A percentile compares a stretch with the other conserved stretches of the same genome.
Evolutionary conservation across 1,139 yeast genomes (phyloP).

Genomic region (Hyphopichia fennica): DNA sequence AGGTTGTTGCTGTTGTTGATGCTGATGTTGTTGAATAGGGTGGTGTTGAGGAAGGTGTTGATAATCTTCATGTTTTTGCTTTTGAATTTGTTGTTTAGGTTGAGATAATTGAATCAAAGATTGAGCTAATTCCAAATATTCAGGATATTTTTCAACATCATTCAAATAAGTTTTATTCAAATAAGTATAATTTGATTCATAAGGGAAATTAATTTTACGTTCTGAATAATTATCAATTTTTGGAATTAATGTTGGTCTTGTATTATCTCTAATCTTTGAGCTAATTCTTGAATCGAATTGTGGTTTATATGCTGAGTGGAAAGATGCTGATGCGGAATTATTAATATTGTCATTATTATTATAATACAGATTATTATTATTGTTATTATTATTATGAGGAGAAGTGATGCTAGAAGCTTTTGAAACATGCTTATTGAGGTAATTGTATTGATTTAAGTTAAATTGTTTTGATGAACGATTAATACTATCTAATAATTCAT

Average conservation of each 20-base stretch:
- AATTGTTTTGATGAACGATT: slow-evolving; percentile 30
- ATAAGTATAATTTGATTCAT: slow-evolving; percentile 55
- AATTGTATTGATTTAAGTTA: slow-evolving; percentile 30
- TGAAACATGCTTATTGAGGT: slow-evolving; percentile 23
- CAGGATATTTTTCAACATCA: slow-evolving; percentile 49
- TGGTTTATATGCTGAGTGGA: slow-evolving; percentile 25
- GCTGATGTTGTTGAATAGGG: background rate
- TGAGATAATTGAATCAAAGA: slow-evolving; percentile 40
- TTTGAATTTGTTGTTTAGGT: slow-evolving; percentile 11
- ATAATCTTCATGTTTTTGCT: slow-evolving; percentile 3
- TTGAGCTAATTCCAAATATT: slow-evolving; percentile 48
- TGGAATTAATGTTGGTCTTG: slow-evolving; percentile 28
- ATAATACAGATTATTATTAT: background rate
- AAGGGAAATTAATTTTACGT: slow-evolving; percentile 52
- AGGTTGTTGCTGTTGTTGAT: slow-evolving; percentile 3
- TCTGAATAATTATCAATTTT: slow-evolving; percentile 22
- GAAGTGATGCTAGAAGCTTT: background rate
- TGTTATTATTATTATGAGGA: background rate
- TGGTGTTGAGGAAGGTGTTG: background rate
- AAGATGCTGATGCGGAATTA: slow-evolving; percentile 1
- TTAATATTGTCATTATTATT: background rate
- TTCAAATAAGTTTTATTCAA: slow-evolving; percentile 44
- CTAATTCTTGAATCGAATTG: slow-evolving; percentile 43
- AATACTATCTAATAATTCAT: slow-evolving; percentile 41
- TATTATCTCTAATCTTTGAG: slow-evolving; percentile 22